These are phyloP conservation scores for Glarea lozoyensis DNA, from an alignment of 495 filamentous ascomycete species.

Conservation along the genomic window DNA sequence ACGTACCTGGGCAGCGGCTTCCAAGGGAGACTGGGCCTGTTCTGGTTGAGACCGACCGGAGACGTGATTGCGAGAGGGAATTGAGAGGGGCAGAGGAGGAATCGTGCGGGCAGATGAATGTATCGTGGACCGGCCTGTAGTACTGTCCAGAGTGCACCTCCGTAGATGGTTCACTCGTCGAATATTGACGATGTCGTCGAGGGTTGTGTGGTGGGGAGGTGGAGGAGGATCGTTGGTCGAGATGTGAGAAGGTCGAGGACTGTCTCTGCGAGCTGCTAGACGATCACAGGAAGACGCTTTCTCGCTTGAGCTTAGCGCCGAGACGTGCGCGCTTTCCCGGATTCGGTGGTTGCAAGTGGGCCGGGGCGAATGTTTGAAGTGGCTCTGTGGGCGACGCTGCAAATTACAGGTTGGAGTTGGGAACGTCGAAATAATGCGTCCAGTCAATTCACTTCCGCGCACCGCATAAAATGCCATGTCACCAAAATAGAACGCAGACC, in stretches of 20 bases:
- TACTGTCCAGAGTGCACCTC: not conserved
- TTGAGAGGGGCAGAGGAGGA: not conserved
- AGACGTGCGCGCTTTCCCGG: not conserved
- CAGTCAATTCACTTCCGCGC: too few species aligned
- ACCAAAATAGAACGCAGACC: too few species aligned
- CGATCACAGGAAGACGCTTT: not conserved
- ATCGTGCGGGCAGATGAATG: not conserved
- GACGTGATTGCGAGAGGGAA: not conserved
- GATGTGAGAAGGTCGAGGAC: not conserved
- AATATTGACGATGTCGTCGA: not conserved
- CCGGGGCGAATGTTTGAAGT: too few species aligned
- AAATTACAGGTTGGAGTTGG: too few species aligned
- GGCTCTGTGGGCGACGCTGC: too few species aligned
- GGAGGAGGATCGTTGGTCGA: not conserved
- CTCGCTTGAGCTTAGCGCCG: not conserved
- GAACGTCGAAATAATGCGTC: too few species aligned
- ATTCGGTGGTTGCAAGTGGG: not conserved
- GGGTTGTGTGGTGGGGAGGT: not conserved
- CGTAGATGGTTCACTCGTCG: too few species aligned
- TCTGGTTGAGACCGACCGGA: constrained; percentile 5
- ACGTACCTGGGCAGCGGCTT: constrained; percentile 19
- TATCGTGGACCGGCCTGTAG: constrained; percentile 7
- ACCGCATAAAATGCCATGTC: too few species aligned
- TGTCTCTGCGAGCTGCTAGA: too few species aligned
- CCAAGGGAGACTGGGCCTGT: constrained; percentile 3